Conservation (phyloP, 2,329 filamentous ascomycete species). For the Dendrostoma leiphaemia region DNA sequence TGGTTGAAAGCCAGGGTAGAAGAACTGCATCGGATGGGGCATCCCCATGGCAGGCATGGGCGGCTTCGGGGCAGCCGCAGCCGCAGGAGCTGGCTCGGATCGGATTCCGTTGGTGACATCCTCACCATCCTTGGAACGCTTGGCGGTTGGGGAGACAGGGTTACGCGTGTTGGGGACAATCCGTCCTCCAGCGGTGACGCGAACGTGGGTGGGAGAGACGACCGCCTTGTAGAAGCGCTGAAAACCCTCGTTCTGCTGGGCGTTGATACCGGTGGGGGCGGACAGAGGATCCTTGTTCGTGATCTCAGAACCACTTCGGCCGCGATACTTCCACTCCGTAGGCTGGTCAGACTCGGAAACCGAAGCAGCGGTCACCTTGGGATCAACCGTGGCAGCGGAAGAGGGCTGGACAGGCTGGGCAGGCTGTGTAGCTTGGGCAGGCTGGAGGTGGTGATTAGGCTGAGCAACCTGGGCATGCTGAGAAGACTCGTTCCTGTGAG, state of each 20-base stretch:
- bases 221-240: constrained; percentile 67
- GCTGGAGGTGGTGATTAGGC: neutral
- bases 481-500: constrained; percentile 7
- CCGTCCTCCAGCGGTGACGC: constrained; percentile 64
- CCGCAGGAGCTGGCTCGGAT: constrained; percentile 2
- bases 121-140: constrained; percentile 44
- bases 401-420: neutral
- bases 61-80: constrained; percentile 9
- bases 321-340: constrained; percentile 41
- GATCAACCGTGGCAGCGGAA: neutral
- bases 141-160: constrained; percentile 50
- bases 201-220: constrained; percentile 64
- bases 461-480: constrained; percentile 1
- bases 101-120: constrained; percentile 17
- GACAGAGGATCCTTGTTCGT: constrained; percentile 45
- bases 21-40: constrained; percentile 24
- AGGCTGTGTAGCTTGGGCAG: neutral
- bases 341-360: constrained; percentile 2
- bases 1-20: constrained; percentile 25
- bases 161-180: constrained; percentile 63
- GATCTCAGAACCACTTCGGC: constrained; percentile 44
- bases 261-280: constrained; percentile 50
- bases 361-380: neutral
- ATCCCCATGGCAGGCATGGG: constrained; percentile 26
- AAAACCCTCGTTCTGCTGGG: constrained; percentile 64